Evolutionary conservation across 192 early-diverging fungal genomes (phyloP), one percentile per base, ranked within the genome.

Genomic region (Mortierella hygrophila): DNA sequence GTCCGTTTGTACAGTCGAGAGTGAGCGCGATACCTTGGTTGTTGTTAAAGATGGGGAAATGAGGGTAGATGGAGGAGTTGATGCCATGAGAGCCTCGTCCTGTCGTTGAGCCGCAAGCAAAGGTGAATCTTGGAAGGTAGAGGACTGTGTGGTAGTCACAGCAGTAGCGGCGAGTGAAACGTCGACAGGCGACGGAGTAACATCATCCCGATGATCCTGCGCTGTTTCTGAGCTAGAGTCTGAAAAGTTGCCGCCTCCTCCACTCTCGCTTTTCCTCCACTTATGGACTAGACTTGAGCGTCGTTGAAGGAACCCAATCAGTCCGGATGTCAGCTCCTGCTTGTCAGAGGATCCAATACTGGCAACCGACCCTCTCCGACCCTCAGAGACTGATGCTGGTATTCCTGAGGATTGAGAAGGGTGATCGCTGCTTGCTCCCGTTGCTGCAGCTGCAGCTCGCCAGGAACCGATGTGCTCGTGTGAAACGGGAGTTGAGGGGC

Each of bases 21-120:
- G 75, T 47, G 80, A 81, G 40, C 65, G 74, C 35, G 77, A 83
- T 4, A 83, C 72, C 23, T 83, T 75, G 11, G 82, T 83, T n/a
- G 82, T 78, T 29, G 77, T 60, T 46, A 83, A 47, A 9, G 82
- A 74, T 0, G 72, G 76, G 16, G 82, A 83, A 11, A 83, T 65
- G 37, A 78, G 52, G 11, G 65, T 26, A 4, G 82, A 65, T 65
- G 81, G 74, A 18, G 82, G 82, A 6, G 76, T 83, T n/a, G 46
- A 65, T n/a, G 76, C 37, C 4, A 32, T 9, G 44, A 26, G 32
- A 16, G 29, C 4, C 13, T 54, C 72, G 37, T 41, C 60, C 10
- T 44, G 75, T 35, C 37, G 73, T 23, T 47, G 35, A 3, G 29
- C 60, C 29, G 29, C 29, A 65, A 65, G 60, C 29, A 65, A 15